Percentiles rank a stretch among this genome's conserved stretches.
Conservation (phyloP, 148 eudicot species). For the Cornus florida region DNA sequence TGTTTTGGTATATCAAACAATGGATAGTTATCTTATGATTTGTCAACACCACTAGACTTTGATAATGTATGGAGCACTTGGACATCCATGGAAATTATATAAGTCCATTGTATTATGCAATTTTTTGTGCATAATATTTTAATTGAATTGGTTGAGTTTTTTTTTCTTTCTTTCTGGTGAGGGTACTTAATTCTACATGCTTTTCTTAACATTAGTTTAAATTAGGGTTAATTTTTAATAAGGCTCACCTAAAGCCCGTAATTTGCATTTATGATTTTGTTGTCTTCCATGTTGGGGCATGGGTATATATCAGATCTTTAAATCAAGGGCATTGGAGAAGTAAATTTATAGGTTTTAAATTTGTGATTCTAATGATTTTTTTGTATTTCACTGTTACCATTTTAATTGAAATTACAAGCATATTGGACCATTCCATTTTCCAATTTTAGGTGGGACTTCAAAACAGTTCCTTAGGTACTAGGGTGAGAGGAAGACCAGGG, state of each 20-base stretch:
- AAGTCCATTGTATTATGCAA: no score
- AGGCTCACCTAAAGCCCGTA: neutral
- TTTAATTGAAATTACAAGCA: neutral
- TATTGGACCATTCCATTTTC: neutral
- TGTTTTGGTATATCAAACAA: neutral
- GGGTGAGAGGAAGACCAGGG: no score
- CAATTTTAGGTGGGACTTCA: neutral
- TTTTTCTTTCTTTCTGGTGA: neutral
- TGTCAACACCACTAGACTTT: neutral
- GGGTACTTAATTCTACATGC: neutral
- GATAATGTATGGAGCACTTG: no score
- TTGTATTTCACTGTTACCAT: neutral
- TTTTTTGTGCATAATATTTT: no score
- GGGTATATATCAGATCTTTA: neutral
- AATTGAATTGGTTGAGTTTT: no score
- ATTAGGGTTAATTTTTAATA: neutral
- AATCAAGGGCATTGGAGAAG: neutral
- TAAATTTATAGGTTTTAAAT: no score
- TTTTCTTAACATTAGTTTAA: neutral
- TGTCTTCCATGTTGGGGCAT: neutral
- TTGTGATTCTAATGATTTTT: neutral
- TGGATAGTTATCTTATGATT: neutral
- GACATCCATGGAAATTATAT: no score
- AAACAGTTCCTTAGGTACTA: neutral
- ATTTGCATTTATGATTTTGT: neutral